phyloP scores from a whole-genome alignment of 495 filamentous ascomycete species.

The Neurospora sublineolata region DNA sequence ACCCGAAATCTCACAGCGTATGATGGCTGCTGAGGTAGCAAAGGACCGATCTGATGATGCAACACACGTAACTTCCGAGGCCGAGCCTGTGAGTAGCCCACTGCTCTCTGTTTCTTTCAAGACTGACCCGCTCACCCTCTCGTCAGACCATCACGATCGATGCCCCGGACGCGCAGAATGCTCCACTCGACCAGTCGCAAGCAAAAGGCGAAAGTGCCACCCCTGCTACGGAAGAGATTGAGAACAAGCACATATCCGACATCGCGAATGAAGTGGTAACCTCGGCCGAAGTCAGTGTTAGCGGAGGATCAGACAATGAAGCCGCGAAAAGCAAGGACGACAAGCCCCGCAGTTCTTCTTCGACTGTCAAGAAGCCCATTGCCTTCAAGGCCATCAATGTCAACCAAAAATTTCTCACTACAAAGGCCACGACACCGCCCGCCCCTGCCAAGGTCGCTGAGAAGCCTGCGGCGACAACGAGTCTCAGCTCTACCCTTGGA shows the following conservation, averaged over 20 bases:
- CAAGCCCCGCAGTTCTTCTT: conserved; percentile 55
- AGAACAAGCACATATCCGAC: conserved; percentile 40
- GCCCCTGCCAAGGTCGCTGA: conserved; percentile 40
- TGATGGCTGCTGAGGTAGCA: conserved; percentile 49
- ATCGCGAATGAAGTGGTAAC: conserved; percentile 37
- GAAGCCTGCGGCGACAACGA: conserved; percentile 21
- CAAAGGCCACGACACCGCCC: conserved; percentile 33
- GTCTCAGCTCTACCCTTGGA: conserved; percentile 21
- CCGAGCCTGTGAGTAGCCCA: conserved; percentile 33
- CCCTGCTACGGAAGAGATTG: conserved; percentile 28
- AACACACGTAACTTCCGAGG: conserved; percentile 29
- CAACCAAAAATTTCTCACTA: conserved; percentile 72
- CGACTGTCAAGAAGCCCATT: conserved; percentile 65
- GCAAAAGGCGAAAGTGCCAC: conserved; percentile 31
- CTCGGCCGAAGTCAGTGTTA: conserved; percentile 46
- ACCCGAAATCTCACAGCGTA: conserved; percentile 26
- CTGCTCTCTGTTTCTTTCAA: no score
- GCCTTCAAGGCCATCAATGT: conserved; percentile 93
- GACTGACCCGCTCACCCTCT: neutral
- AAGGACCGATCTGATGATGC: conserved; percentile 40
- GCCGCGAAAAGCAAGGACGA: conserved; percentile 41
- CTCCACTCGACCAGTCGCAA: conserved; percentile 22
- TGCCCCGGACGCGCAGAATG: conserved; percentile 32
- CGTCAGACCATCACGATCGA: conserved; percentile 23
- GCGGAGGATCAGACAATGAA: conserved; percentile 62